Conservation (phyloP, 768 basidiomycete species). For the Amanita pseudoporphyria region DNA sequence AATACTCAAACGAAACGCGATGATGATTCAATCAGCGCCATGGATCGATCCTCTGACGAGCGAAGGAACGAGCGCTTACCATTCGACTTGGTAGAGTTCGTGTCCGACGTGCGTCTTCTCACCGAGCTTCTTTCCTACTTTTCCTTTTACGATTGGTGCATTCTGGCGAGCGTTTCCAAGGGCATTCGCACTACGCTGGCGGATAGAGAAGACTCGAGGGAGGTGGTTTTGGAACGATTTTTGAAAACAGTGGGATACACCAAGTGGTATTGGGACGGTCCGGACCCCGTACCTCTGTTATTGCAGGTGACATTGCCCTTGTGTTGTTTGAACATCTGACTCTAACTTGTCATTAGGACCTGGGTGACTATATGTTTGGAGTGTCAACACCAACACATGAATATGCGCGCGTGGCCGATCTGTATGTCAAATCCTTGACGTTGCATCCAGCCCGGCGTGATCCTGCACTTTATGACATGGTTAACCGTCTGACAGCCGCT, state of each 20-base stretch:
- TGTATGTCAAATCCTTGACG: slow-evolving; percentile 43
- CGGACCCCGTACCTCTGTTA: slow-evolving; percentile 55
- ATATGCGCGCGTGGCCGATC: slow-evolving; percentile 50
- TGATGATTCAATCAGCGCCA: neutral
- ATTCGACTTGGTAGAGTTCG: slow-evolving; percentile 48
- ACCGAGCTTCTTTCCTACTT: slow-evolving; percentile 45
- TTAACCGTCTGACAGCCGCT: slow-evolving; percentile 46
- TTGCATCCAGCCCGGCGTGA: slow-evolving; percentile 34
- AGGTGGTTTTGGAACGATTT: slow-evolving; percentile 60
- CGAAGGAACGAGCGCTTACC: slow-evolving; percentile 10
- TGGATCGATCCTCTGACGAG: neutral
- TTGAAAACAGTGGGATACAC: slow-evolving; percentile 64
- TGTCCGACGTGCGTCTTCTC: slow-evolving; percentile 45
- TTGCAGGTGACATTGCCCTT: slow-evolving; percentile 38
- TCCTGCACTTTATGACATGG: slow-evolving; percentile 29
- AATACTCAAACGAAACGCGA: slow-evolving; percentile 5
- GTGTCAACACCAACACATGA: slow-evolving; percentile 69
- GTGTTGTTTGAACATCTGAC: neutral
- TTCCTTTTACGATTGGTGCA: slow-evolving; percentile 66
- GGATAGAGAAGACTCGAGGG: slow-evolving; percentile 41
- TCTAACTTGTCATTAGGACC: slow-evolving; percentile 39
- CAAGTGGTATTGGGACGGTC: slow-evolving; percentile 51
- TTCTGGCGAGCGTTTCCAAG: slow-evolving; percentile 48
- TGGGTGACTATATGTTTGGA: slow-evolving; percentile 72
- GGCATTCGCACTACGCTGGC: slow-evolving; percentile 39